phyloP scores from a whole-genome alignment of 805 yeast species.

The Saccharomycopsis javanensis region DNA sequence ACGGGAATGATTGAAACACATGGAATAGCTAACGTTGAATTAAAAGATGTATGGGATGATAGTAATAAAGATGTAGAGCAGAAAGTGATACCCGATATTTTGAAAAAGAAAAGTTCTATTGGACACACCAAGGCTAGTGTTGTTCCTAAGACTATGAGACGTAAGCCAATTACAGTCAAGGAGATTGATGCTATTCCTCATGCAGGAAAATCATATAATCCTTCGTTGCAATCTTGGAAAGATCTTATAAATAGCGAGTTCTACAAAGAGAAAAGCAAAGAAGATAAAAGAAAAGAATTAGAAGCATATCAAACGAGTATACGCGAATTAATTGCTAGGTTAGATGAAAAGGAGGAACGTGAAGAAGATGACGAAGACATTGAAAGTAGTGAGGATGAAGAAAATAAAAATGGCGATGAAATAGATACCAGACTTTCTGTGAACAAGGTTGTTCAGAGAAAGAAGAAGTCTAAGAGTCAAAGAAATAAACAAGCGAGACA shows the following conservation, averaged over 20 bases:
- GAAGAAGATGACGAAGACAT: slow-evolving; percentile 31
- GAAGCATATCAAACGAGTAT: slow-evolving; percentile 58
- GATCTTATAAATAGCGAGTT: slow-evolving; percentile 58
- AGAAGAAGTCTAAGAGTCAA: slow-evolving; percentile 68
- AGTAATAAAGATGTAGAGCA: slow-evolving; percentile 22
- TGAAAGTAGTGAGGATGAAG: slow-evolving; percentile 24
- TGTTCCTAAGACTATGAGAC: slow-evolving; percentile 43
- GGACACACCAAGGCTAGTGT: slow-evolving; percentile 43
- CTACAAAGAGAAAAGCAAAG: slow-evolving; percentile 53
- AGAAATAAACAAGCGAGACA: slow-evolving; percentile 63
- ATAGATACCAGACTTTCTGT: slow-evolving; percentile 46
- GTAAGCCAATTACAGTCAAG: slow-evolving; percentile 44
- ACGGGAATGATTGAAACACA: slow-evolving; percentile 50
- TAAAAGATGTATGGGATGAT: slow-evolving; percentile 66
- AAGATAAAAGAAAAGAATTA: slow-evolving; percentile 50
- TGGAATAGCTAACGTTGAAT: slow-evolving; percentile 44
- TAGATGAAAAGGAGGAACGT: slow-evolving; percentile 45
- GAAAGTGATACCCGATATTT: slow-evolving; percentile 30
- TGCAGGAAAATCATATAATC: slow-evolving; percentile 91
- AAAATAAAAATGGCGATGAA: slow-evolving; percentile 26
- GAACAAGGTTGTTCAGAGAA: slow-evolving; percentile 57
- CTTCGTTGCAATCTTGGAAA: slow-evolving; percentile 78
- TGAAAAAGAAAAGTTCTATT: slow-evolving; percentile 31
- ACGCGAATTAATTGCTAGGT: slow-evolving; percentile 50
- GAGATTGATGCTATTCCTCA: slow-evolving; percentile 49